Evolutionary conservation across 345 rosid species (phyloP).

Genomic region (Kernera saxatilis): DNA sequence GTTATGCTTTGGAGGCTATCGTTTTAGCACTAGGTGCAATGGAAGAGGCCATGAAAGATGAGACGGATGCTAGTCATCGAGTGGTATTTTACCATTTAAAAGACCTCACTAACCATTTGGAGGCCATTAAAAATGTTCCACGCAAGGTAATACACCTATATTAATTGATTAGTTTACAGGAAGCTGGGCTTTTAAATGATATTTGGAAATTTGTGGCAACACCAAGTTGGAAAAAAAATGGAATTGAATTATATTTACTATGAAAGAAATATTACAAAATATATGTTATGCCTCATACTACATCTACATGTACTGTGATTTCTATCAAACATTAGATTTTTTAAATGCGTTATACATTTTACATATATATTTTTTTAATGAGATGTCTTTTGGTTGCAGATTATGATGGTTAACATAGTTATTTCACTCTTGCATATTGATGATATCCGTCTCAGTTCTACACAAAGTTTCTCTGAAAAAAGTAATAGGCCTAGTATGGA

Average conservation of each 20-base stretch:
- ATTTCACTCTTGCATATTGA: constrained; percentile 88
- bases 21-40: constrained; percentile 73
- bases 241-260: neutral
- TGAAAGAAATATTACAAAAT: neutral
- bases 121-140: constrained; percentile 65
- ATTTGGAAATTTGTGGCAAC: neutral
- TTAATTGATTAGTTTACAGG: neutral
- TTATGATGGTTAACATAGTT: constrained; percentile 81
- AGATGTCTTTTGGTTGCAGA: constrained; percentile 54
- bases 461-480: constrained; percentile 45
- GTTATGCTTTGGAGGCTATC: constrained; percentile 82
- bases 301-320: neutral
- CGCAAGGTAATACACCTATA: constrained; percentile 62
- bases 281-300: constrained; percentile 1
- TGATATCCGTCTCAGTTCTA: constrained; percentile 60
- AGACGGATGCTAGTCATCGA: constrained; percentile 43
- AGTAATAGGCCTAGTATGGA: constrained; percentile 40
- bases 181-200: neutral
- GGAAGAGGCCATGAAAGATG: constrained; percentile 48
- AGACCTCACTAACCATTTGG: constrained; percentile 69
- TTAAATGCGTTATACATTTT: neutral
- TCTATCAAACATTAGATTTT: neutral
- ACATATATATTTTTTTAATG: constrained; percentile 16
- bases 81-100: constrained; percentile 64
- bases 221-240: neutral